Evolutionary conservation across 345 rosid species (phyloP).

Genomic region (Stellera chamaejasme): DNA sequence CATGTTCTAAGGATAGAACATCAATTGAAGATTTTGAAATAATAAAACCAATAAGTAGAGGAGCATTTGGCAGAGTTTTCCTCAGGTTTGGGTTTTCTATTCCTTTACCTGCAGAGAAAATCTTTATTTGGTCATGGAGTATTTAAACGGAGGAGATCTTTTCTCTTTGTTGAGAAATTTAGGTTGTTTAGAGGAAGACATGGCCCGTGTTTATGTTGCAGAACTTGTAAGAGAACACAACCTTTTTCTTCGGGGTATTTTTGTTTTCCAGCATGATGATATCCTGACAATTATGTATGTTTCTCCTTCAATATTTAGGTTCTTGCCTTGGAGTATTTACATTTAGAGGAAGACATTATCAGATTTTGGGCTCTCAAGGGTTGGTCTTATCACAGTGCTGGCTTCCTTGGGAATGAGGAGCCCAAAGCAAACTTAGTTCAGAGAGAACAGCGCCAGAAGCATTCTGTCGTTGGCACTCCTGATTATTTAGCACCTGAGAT

Average conservation of each 20-base stretch:
- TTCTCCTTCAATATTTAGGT: constrained; percentile 52
- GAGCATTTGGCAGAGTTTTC: constrained; percentile 94
- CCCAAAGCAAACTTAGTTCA: constrained; percentile 27
- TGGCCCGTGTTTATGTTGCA: constrained; percentile 87
- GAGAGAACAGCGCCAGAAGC: constrained; percentile 64
- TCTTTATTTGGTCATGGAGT: constrained; percentile 97
- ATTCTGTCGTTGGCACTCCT: constrained; percentile 84
- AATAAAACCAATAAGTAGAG: constrained; percentile 94
- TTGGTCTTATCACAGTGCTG: constrained; percentile 76
- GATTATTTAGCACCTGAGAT: constrained; percentile 99
- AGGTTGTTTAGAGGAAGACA: constrained; percentile 92
- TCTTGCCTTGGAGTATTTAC: constrained; percentile 97
- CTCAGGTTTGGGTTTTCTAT: constrained; percentile 99
- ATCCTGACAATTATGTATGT: constrained; percentile 27
- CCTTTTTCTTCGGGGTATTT: constrained; percentile 5
- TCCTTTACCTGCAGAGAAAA: constrained; percentile 98
- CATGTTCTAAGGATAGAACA: constrained; percentile 73
- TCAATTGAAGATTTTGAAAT: constrained; percentile 98
- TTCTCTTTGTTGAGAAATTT: constrained; percentile 79
- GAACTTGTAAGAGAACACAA: constrained; percentile 71
- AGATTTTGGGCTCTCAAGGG: constrained; percentile 98
- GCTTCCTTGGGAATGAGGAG: constrained; percentile 47
- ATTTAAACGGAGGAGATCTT: constrained; percentile 95
- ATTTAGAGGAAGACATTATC: too few species aligned
- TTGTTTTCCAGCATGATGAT: constrained; percentile 7